These are phyloP conservation scores for Termitomyces sp. DNA, from an alignment of 768 basidiomycete species.

Conservation along the genomic window DNA sequence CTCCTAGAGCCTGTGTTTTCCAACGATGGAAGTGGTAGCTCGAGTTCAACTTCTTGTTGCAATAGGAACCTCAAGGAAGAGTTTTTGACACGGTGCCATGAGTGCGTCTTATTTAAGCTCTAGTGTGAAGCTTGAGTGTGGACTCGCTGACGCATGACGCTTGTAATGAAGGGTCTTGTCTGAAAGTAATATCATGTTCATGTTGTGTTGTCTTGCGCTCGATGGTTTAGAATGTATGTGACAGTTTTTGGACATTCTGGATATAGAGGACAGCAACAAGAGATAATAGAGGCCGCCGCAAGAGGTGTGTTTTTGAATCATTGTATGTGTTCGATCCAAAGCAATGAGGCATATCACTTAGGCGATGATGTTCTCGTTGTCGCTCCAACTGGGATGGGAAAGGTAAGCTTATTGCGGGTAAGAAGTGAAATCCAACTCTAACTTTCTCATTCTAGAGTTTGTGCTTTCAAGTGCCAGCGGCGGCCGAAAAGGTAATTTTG, in stretches of 20 bases:
- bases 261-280: constrained; percentile 77
- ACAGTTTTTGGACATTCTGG: constrained; percentile 65
- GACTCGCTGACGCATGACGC: not conserved
- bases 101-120: not conserved
- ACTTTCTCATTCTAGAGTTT: constrained; percentile 48
- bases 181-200: constrained; percentile 7
- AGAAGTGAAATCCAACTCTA: not conserved
- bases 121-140: not conserved
- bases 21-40: not conserved
- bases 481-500: constrained; percentile 50
- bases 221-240: not conserved
- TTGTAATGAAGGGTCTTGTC: constrained; percentile 10
- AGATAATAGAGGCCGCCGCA: constrained; percentile 70
- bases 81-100: not conserved
- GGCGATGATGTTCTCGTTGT: constrained; percentile 75
- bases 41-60: not conserved
- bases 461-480: constrained; percentile 83
- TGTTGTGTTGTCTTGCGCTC: not conserved
- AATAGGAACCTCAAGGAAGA: not conserved
- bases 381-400: constrained; percentile 89
- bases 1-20: not conserved
- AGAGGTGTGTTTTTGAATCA: constrained; percentile 36
- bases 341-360: constrained; percentile 18
- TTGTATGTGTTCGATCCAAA: not conserved
- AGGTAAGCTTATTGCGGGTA: constrained; percentile 38